Base-by-base conservation (phyloP, 2,329 filamentous ascomycete genomes). In the Triangularia setosa region DNA sequence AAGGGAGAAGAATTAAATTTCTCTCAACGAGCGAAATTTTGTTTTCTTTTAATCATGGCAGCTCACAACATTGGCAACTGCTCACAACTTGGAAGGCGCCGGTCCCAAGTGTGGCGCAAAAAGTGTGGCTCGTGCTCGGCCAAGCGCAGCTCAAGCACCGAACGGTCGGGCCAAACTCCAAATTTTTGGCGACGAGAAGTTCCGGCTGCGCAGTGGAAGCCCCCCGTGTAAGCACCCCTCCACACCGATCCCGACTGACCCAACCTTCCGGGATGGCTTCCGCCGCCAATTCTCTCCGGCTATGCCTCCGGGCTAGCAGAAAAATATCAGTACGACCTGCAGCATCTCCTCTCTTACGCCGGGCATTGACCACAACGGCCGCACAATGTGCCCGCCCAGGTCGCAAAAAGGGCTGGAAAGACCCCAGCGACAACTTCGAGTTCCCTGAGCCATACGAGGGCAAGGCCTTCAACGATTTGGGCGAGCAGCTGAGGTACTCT, bases 241-340 rank as follows among this genome's bases (percentile, higher is more conserved):
- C 48, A 48, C 48, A 48, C 60, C 55, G 58, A 33, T n/a, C 58
- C 58, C 66, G 57, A 33, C 64, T 61, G 62, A 54, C 24, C 33
- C 52, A 61, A 64, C 61, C 67, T 58, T 69, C 64, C 66, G 71
- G 65, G 66, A 81, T 80, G 79, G 76, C 78, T 70, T 77, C 77
- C 64, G 74, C 76, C 65, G 74, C 77, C 67, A 76, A 75, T 69
- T 73, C 78, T 16, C 72, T 80, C 71, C 77, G 78, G 72, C 71
- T 78, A 61, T 76, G 74, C 68, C 69, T 78, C 65, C 77, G 75
- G 69, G 72, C 73, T 65, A 73, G 74, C 71, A 74, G 74, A 25
- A 67, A 16, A 57, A 27, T 24, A 28, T 68, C 57, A 48, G 40
- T 12, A 11, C 23, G 8, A 14, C 35, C 18, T 57, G 58, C 57